Base-by-base conservation (phyloP, 805 yeast genomes). In the Lachancea lanzarotensis region DNA sequence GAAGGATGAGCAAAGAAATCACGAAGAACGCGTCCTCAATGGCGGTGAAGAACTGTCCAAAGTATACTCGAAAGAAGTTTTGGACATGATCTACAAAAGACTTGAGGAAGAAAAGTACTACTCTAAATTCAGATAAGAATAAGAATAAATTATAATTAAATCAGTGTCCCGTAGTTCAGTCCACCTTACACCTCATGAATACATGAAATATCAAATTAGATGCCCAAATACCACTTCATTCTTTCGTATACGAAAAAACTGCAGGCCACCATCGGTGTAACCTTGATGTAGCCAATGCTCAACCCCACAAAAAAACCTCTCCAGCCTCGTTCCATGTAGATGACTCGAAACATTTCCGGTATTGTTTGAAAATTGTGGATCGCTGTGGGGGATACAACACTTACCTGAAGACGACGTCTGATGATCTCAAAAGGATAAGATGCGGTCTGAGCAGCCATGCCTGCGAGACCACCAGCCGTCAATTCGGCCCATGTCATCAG, bases 371-470 rank as follows among this genome's bases (percentile, higher is more conserved):
- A 63, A 40, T 55, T 53, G 45, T 57, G 66, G 3, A 47, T 52
- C 25, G 56, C 53, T 18, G 87, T 83, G 73, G 80, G 62, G 81
- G 87, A 47, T 3, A 82, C 84, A 11, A 91, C 95, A 31, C 95
- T 90, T 19, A 93, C 98, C 68, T 93, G 99, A 86, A 93, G 81
- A 56, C 98, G 74, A 63, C 99, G 76, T 60, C 98, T 74, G 18
- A 93, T 78, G 33, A 93, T 96, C 67, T 93, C 99, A 54, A 93
- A 84, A 1, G 98, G 98, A 60, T 93, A 93, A 4, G 96, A 91
- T 0, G 98, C 95, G 1, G 97, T 88, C 65, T 93, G 98, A 1
- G 98, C 87, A 31, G 80, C 74, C 82, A 91, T 78, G 11, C 98
- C 98, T 1, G 97, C 95, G n/a, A 85, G 56, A 1, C 98, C 98